phyloP scores from a whole-genome alignment of 257 asterid genomes.

The Fraxinus cuspidata region DNA sequence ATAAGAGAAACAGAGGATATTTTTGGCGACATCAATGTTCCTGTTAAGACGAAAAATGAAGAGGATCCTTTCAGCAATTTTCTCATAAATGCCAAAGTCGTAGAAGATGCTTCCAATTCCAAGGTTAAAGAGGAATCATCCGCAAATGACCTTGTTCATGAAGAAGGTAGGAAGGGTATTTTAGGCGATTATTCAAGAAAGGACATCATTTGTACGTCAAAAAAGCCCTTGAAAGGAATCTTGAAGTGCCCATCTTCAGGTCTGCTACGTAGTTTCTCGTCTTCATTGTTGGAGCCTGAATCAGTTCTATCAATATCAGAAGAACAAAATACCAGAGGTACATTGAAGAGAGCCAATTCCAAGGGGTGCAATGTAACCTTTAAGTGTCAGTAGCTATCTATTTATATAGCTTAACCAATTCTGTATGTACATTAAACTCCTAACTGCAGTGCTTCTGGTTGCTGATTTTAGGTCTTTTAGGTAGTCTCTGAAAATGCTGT shows the following conservation, averaged over 20 bases:
- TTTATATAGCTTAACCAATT: constrained; percentile 4
- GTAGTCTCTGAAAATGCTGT: constrained; percentile 25
- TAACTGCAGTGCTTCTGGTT: constrained; percentile 1
- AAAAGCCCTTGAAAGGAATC: constrained; percentile 60
- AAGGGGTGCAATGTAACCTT: constrained; percentile 72
- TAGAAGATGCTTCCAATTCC: constrained; percentile 23
- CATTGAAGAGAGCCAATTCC: constrained; percentile 63
- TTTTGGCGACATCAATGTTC: constrained; percentile 19
- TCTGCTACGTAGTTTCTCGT: constrained; percentile 20
- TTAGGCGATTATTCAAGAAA: constrained; percentile 22
- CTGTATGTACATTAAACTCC: constrained; percentile 4
- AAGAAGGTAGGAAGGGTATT: background rate
- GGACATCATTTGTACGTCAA: background rate
- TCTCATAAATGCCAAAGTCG: background rate
- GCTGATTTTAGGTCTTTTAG: constrained; percentile 23
- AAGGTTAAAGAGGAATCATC: constrained; percentile 16
- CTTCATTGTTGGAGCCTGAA: constrained; percentile 25
- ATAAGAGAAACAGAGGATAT: constrained; percentile 28
- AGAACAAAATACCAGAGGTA: constrained; percentile 7
- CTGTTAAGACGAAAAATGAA: background rate
- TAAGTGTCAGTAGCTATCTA: constrained; percentile 21
- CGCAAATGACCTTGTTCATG: background rate
- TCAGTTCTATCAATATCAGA: constrained; percentile 25
- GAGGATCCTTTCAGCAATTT: background rate
- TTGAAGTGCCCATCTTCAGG: constrained; percentile 51